phyloP scores from a whole-genome alignment of 305 asterid genomes.

The Fraxinus floribunda region DNA sequence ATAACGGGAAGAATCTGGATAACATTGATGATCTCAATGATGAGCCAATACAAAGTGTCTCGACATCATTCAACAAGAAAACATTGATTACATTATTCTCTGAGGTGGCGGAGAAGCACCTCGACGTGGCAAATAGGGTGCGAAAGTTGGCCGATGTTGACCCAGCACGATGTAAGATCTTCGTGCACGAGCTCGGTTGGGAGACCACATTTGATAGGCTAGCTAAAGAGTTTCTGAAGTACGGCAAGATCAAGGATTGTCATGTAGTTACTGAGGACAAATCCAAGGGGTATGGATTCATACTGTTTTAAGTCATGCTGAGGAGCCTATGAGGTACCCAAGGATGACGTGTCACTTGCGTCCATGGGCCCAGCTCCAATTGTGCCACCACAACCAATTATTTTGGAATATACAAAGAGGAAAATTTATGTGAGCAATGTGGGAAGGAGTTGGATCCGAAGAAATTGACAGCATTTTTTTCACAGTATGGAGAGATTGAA shows the following conservation, averaged over 20 bases:
- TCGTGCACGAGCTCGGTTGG: conserved; percentile 92
- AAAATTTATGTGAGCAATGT: conserved; percentile 91
- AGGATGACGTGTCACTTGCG: conserved; percentile 44
- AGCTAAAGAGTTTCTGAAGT: conserved; percentile 58
- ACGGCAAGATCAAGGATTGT: conserved; percentile 73
- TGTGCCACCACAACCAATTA: too few species aligned
- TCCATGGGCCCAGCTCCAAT: too few species aligned
- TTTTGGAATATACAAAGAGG: conserved; percentile 28
- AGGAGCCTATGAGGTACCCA: conserved; percentile 59
- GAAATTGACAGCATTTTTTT: conserved; percentile 62
- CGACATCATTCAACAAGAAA: too few species aligned
- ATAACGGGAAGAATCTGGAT: too few species aligned
- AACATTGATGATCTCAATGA: too few species aligned
- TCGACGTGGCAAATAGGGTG: too few species aligned
- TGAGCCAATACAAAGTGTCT: too few species aligned
- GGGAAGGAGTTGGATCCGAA: conserved; percentile 79
- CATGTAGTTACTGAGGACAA: conserved; percentile 81
- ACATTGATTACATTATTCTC: too few species aligned
- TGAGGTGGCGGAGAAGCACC: conserved; percentile 24
- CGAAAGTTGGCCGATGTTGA: conserved; percentile 61
- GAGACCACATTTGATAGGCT: conserved; percentile 85
- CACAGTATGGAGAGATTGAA: conserved; percentile 83
- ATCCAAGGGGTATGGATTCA: conserved; percentile 86
- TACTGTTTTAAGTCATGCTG: conserved; percentile 71
- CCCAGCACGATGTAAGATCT: conserved; percentile 68